Evolutionary conservation across 495 filamentous ascomycete species (phyloP), one percentile per base, ranked within the genome.

Genomic region (Penicillium atrosanguineum): DNA sequence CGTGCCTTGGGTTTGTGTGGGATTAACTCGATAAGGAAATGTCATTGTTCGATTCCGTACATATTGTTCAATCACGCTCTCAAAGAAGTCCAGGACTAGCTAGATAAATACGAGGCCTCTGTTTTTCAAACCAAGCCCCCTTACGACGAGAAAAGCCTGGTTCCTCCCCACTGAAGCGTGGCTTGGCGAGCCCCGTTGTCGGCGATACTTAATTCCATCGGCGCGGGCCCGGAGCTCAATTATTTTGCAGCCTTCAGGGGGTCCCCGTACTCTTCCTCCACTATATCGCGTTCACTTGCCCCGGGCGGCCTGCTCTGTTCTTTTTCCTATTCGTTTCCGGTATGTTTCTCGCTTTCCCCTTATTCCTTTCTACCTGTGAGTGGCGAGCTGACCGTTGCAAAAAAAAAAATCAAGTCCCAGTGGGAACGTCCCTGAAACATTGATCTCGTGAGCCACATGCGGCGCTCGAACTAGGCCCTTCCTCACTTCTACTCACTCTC

Each of bases 201-300:
- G 65, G 65, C 60, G 39, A 59, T 68, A 68, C 65, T 65, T 68
- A 65, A 59, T 68, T 68, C 65, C 65, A 59, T 48, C 44, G 59
- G 55, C 53, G 55, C 51, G 59, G 57, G 45, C 36, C 55, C 59
- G 51, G 56, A 55, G 50, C 44, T 55, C 48, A 44, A 58, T 44
- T 65, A 68, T 65, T 65, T 65, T 56, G 54, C 53, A 57, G 55
- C 55, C 61, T 55, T 68, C 64, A 65, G 65, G 65, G 65, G 65
- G 49, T 53, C 45, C 50, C 50, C 53, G 50, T 57, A 44, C 59
- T 56, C 47, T 49, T 59, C 56, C 44, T 56, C 49, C 41, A 31
- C 29, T 54, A 31, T 54, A 53, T 44, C 48, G 49, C 59, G 49
- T 53, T 29, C 23, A 54, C 52, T 48, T 46, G 54, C 44, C 19